Conservation (phyloP, 2,329 filamentous ascomycete species). For the Xylariaceae sp. region DNA sequence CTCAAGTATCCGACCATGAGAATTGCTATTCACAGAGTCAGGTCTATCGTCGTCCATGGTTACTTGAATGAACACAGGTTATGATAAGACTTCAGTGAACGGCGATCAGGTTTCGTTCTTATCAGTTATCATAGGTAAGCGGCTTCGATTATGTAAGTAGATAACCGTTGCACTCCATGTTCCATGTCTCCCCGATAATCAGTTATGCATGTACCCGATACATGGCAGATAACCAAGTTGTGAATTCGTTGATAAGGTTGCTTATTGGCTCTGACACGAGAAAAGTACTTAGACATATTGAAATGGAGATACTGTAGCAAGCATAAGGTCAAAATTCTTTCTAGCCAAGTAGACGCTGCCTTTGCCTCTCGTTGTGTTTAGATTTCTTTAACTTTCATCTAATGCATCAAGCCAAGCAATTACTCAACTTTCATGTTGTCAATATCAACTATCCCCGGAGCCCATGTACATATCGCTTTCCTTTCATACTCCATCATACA, state of each 20-base stretch:
- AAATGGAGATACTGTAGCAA: slow-evolving; percentile 2
- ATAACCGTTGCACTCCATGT: background rate
- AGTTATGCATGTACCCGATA: background rate
- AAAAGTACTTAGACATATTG: slow-evolving; percentile 5
- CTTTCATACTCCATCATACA: no score
- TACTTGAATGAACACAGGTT: background rate
- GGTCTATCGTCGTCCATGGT: background rate
- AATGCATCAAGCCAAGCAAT: no score
- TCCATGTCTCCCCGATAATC: background rate
- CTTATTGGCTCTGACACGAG: slow-evolving; percentile 8
- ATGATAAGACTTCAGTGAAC: no score
- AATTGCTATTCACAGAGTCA: slow-evolving; percentile 1
- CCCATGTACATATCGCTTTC: no score
- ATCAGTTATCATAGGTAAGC: background rate
- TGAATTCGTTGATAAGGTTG: slow-evolving; percentile 5
- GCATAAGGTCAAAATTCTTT: slow-evolving; percentile 6
- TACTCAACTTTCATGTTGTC: no score
- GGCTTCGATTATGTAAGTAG: background rate
- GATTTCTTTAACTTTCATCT: no score
- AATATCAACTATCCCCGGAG: no score
- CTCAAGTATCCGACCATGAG: background rate
- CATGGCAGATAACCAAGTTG: background rate
- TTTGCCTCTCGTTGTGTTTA: no score
- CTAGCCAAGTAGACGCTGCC: background rate
- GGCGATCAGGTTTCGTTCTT: background rate